Percentiles rank a stretch among this genome's conserved stretches.
Conservation (phyloP, 2,329 filamentous ascomycete genomes). For the Colletotrichum liriopes region DNA sequence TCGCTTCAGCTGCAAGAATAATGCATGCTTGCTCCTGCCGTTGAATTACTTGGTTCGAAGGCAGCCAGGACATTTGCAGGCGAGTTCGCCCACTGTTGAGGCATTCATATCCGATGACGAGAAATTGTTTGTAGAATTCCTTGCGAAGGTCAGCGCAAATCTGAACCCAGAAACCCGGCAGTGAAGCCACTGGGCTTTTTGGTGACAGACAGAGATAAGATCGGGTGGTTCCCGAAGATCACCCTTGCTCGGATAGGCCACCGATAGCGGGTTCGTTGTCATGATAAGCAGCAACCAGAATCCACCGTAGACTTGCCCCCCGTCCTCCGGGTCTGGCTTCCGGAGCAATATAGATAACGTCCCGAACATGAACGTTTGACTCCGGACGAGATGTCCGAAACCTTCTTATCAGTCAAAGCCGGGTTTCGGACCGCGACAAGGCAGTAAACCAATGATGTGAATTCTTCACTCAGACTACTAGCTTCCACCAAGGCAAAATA, state of each 20-base stretch:
- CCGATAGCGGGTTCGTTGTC: neutral
- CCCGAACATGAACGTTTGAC: neutral
- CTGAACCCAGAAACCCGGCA: no score
- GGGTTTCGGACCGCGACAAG: neutral
- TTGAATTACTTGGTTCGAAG: slow-evolving; percentile 46
- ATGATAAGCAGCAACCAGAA: neutral
- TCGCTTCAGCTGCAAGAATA: no score
- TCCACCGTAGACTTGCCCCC: no score
- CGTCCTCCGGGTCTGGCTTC: no score
- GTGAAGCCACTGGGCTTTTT: no score
- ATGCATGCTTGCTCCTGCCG: no score
- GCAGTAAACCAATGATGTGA: neutral
- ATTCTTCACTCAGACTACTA: neutral
- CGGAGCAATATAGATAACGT: neutral
- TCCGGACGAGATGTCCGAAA: neutral
- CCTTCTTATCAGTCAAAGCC: neutral
- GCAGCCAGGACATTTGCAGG: slow-evolving; percentile 64
- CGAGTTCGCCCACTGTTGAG: slow-evolving; percentile 52
- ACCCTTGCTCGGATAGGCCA: neutral
- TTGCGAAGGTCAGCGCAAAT: no score
- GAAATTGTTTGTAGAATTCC: no score
- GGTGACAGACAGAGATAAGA: neutral
- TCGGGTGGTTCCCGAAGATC: neutral
- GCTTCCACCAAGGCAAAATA: neutral
- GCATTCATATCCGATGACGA: no score